A percentile compares a stretch with the other conserved stretches of the same genome.
phyloP scores from a whole-genome alignment of 2,329 filamentous ascomycete genomes.

The Fusarium cyanostomum region DNA sequence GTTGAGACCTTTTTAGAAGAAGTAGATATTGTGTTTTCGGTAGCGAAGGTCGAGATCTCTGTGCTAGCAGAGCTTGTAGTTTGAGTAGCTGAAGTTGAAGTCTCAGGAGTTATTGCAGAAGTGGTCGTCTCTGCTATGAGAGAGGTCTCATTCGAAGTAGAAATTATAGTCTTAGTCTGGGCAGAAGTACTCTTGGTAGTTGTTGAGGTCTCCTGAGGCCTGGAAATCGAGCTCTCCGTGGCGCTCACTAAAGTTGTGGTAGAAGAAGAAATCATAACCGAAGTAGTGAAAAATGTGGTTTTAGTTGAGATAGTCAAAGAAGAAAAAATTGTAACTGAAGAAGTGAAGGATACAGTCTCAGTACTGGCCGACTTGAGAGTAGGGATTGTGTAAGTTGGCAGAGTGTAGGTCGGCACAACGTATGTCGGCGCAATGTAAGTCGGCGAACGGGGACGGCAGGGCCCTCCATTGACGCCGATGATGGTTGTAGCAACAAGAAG shows the following conservation, averaged over 20 bases:
- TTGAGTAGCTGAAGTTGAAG: not conserved
- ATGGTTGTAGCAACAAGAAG: slow-evolving; percentile 17
- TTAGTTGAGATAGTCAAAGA: not conserved
- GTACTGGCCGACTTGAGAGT: not conserved
- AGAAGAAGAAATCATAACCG: not conserved
- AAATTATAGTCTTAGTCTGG: not conserved
- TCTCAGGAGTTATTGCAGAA: not conserved
- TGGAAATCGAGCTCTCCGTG: not conserved
- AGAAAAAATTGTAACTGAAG: not conserved
- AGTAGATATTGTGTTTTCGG: not conserved
- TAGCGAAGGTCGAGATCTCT: not conserved
- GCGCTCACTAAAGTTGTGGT: not conserved
- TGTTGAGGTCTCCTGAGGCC: not conserved
- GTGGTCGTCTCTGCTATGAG: not conserved
- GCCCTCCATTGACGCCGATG: slow-evolving; percentile 12
- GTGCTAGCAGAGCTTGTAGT: slow-evolving; percentile 1
- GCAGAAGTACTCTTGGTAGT: not conserved
- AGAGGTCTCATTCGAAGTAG: slow-evolving; percentile 1
- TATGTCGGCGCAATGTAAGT: slow-evolving; percentile 8
- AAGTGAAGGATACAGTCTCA: not conserved
- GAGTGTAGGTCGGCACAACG: slow-evolving; percentile 7
- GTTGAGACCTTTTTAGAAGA: not conserved
- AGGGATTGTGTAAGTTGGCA: slow-evolving; percentile 22
- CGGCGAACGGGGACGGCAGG: slow-evolving; percentile 25
- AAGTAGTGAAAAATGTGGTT: slow-evolving; percentile 1